Evolutionary conservation across 805 yeast species (phyloP).

Genomic region (Teunomyces atbi): DNA sequence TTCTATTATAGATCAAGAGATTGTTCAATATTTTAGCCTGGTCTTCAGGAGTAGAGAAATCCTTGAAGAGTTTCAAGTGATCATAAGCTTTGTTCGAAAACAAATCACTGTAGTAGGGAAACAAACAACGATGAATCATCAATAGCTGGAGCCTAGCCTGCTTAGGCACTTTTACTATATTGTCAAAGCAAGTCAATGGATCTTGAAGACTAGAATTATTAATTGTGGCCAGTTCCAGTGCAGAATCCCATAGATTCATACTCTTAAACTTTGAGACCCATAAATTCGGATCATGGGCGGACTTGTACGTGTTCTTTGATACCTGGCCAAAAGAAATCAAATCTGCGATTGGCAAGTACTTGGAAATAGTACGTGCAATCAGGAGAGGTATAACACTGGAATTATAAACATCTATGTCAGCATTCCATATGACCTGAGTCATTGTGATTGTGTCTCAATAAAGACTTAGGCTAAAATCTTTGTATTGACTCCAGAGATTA

Average conservation of each 20-base stretch:
- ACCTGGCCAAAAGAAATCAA: constrained; percentile 37
- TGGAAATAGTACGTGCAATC: constrained; percentile 35
- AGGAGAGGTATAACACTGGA: constrained; percentile 34
- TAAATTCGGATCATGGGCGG: constrained; percentile 37
- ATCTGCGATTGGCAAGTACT: constrained; percentile 37
- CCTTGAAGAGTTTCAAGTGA: constrained; percentile 45
- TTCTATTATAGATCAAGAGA: constrained; percentile 37
- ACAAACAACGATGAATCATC: constrained; percentile 37
- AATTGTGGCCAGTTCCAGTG: constrained; percentile 9
- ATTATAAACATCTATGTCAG: constrained; percentile 45
- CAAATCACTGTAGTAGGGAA: constrained; percentile 47
- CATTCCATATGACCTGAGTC: constrained; percentile 47
- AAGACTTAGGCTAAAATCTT: background rate
- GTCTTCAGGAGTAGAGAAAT: constrained; percentile 48
- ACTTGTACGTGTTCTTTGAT: constrained; percentile 35
- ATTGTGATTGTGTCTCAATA: constrained; percentile 14
- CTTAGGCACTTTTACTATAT: constrained; percentile 21
- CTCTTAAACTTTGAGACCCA: constrained; percentile 37
- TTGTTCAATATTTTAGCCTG: constrained; percentile 48
- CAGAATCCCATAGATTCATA: constrained; percentile 39
- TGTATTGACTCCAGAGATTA: background rate
- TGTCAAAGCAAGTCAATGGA: constrained; percentile 38
- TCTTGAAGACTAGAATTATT: constrained; percentile 11
- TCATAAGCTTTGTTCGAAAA: constrained; percentile 39
- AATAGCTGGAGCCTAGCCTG: constrained; percentile 40